phyloP scores from a whole-genome alignment of 495 filamentous ascomycete species.

The Tricharina praecox region DNA sequence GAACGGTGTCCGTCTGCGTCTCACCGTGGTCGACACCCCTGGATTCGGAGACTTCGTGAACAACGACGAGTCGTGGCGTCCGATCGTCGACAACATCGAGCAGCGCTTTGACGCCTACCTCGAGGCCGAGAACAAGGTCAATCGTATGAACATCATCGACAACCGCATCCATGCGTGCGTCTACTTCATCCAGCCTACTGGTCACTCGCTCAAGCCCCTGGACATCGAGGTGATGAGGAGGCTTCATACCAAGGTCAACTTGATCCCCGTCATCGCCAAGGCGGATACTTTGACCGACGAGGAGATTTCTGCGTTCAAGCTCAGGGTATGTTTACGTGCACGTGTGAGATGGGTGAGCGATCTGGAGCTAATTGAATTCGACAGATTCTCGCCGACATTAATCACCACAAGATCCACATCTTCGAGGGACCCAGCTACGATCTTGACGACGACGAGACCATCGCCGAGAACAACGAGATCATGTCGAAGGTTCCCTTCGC shows the following conservation, averaged over 20 bases:
- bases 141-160: constrained; percentile 97
- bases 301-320: constrained; percentile 84
- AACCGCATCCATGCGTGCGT: constrained; percentile 97
- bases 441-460: constrained; percentile 96
- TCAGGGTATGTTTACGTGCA: constrained; percentile 49
- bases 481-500: constrained; percentile 99
- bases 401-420: constrained; percentile 91
- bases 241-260: constrained; percentile 98
- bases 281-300: constrained; percentile 95
- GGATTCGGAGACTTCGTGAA: constrained; percentile 99
- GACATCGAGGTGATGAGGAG: constrained; percentile 99
- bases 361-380: constrained; percentile 3
- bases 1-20: constrained; percentile 88
- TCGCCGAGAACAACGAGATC: constrained; percentile 99
- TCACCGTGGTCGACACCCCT: constrained; percentile 95
- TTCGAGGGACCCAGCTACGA: constrained; percentile 98
- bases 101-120: constrained; percentile 95
- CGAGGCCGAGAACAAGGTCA: constrained; percentile 99
- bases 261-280: constrained; percentile 98
- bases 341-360: no score
- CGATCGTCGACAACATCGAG: constrained; percentile 98
- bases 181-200: constrained; percentile 98
- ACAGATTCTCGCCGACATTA: constrained; percentile 92
- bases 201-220: constrained; percentile 96
- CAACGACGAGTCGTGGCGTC: constrained; percentile 97